Base-by-base conservation (phyloP, 805 yeast genomes). In the Candida silvicultrix region DNA sequence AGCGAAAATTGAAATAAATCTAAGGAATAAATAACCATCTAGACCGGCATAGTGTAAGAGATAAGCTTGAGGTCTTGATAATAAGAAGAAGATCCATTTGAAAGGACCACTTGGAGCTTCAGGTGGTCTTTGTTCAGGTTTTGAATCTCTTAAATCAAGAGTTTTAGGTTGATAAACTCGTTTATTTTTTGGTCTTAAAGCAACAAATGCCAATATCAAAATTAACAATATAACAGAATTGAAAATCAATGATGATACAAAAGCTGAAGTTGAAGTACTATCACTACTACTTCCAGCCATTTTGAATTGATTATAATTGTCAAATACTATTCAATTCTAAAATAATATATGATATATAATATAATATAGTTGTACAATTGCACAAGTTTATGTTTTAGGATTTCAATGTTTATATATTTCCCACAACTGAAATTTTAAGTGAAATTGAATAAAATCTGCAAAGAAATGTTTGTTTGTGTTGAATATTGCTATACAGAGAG, bases 91-190 rank as follows among this genome's bases (percentile, higher is more conserved):
- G 7, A 81, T 53, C 94, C 94, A 86, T 9, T 73, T 62, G 46
- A 78, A 62, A 2, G 79, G 78, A 20, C 89, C 92, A 18, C 63
- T 58, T 5, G 87, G 81, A 18, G 86, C 71, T 4, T 85, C 81
- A 4, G 75, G 80, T 0, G 95, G 89, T 45, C 76, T 66, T 52
- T 77, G 73, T 11, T 73, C 75, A 34, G 70, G 77, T 5, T 56
- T 56, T 4, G 60, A 44, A 0, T 67, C 60, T 22, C 54, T 45
- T 10, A 69, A 49, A 22, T 63, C 66, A 68, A 80, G 66, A 1
- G 87, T 70, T 56, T 92, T 82, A 19, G 97, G 96, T 52, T 89
- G 83, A 63, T 94, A 92, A 31, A 89, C 83, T 44, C 89, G 71
- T 56, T 73, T 78, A 63, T 82, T 74, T 53, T 69, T 75, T 41